These are phyloP conservation scores for Starmerella riodocensis DNA, from an alignment of 805 yeast genomes.

Conservation along the genomic window DNA sequence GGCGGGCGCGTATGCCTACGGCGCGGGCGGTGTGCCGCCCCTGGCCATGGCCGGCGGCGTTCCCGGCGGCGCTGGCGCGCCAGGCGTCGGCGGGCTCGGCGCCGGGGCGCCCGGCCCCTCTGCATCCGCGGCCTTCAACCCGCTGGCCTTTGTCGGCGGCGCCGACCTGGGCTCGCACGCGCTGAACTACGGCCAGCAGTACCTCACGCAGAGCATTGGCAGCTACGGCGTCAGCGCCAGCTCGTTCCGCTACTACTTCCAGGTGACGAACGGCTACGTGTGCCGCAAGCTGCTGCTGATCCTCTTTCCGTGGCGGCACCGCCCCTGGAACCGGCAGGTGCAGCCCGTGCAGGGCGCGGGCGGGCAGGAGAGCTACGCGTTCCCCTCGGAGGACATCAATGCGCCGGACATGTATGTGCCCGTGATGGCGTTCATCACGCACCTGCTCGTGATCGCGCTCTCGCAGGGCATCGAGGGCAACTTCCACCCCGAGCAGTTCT, in stretches of 20 bases:
- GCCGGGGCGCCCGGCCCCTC: not conserved
- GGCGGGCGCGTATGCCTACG: conserved; percentile 7
- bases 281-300: conserved; percentile 57
- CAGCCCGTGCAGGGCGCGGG: conserved; percentile 28
- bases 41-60: conserved; percentile 20
- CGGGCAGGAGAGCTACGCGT: conserved; percentile 39
- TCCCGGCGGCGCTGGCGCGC: conserved; percentile 8
- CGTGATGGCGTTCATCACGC: conserved; percentile 80
- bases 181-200: conserved; percentile 65
- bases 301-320: conserved; percentile 73
- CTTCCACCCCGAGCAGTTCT: conserved; percentile 86
- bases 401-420: conserved; percentile 97
- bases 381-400: conserved; percentile 76
- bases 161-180: conserved; percentile 80
- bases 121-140: conserved; percentile 14
- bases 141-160: conserved; percentile 61
- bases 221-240: conserved; percentile 35
- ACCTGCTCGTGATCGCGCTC: conserved; percentile 69
- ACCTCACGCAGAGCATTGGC: conserved; percentile 56
- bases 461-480: conserved; percentile 76
- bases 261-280: conserved; percentile 82
- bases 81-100: not conserved
- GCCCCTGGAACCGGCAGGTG: conserved; percentile 59
- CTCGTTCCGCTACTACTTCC: conserved; percentile 73
- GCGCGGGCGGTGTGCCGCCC: too few species aligned